These are phyloP conservation scores for Pyrrhoderma noxium DNA, from an alignment of 1,284 basidiomycete species.

Conservation along the genomic window DNA sequence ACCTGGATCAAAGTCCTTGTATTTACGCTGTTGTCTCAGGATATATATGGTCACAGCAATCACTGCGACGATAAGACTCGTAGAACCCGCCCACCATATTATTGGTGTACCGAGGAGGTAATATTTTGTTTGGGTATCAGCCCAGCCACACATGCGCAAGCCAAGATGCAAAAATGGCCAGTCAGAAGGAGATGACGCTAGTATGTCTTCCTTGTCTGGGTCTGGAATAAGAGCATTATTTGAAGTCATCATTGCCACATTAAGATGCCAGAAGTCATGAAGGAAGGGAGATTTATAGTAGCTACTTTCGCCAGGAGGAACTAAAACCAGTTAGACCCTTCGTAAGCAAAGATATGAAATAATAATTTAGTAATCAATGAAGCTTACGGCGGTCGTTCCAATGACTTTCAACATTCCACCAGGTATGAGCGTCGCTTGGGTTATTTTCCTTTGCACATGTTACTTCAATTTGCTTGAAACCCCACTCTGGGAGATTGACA, in stretches of 20 bases:
- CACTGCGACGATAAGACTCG: slow-evolving; percentile 58
- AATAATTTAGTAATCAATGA: neutral
- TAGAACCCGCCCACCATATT: slow-evolving; percentile 83
- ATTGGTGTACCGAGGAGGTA: slow-evolving; percentile 91
- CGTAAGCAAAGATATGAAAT: no score
- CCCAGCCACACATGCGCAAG: slow-evolving; percentile 97
- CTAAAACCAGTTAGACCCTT: no score
- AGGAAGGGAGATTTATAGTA: slow-evolving; percentile 90
- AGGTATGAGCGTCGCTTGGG: slow-evolving; percentile 77
- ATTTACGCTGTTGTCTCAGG: slow-evolving; percentile 81
- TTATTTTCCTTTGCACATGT: slow-evolving; percentile 89
- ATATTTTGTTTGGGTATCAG: slow-evolving; percentile 81
- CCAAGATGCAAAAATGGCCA: slow-evolving; percentile 92
- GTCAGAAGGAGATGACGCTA: slow-evolving; percentile 86
- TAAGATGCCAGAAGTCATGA: slow-evolving; percentile 96
- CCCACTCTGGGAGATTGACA: slow-evolving; percentile 91
- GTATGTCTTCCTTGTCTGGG: slow-evolving; percentile 95
- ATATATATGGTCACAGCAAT: slow-evolving; percentile 63
- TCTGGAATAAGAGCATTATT: slow-evolving; percentile 98
- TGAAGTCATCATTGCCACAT: slow-evolving; percentile 99
- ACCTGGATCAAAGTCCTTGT: slow-evolving; percentile 85
- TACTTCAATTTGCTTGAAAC: slow-evolving; percentile 98
- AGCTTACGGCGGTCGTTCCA: slow-evolving; percentile 86
- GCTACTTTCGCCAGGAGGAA: slow-evolving; percentile 77
- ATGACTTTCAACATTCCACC: slow-evolving; percentile 98